A percentile compares a stretch with the other conserved stretches of the same genome.
Conservation (phyloP, 768 basidiomycete species). For the Asterophora parasitica region DNA sequence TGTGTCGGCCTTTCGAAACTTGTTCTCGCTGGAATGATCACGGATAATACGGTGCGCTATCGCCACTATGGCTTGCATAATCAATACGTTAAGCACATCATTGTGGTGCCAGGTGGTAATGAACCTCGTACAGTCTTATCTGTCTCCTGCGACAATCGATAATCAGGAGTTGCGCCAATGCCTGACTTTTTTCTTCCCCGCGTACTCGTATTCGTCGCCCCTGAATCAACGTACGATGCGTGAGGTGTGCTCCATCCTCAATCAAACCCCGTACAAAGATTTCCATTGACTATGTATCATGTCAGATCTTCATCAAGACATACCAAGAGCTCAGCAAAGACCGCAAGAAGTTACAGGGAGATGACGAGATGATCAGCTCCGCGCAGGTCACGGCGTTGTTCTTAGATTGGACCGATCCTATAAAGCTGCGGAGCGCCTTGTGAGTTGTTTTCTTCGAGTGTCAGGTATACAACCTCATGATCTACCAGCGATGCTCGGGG, state of each 20-base stretch:
- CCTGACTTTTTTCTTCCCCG: constrained; percentile 80
- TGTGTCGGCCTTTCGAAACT: constrained; percentile 86
- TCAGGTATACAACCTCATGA: too few species aligned
- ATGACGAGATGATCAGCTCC: constrained; percentile 53
- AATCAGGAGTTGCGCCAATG: constrained; percentile 87
- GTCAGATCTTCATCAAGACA: constrained; percentile 51
- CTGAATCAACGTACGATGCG: constrained; percentile 72
- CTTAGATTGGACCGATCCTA: constrained; percentile 73
- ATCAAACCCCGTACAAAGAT: not conserved
- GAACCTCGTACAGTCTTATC: constrained; percentile 48
- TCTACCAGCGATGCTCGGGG: constrained; percentile 14
- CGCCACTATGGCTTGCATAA: not conserved
- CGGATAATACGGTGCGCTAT: constrained; percentile 58
- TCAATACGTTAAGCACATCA: constrained; percentile 30
- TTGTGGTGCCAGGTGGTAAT: constrained; percentile 26
- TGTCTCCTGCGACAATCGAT: constrained; percentile 74
- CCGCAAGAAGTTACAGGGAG: constrained; percentile 48
- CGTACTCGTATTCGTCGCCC: constrained; percentile 78
- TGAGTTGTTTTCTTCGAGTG: constrained; percentile 10
- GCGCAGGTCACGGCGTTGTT: constrained; percentile 59
- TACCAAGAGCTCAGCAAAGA: constrained; percentile 46
- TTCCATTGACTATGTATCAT: not conserved
- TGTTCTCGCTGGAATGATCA: constrained; percentile 69
- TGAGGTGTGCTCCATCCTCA: constrained; percentile 35
- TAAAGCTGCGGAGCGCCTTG: constrained; percentile 41